These are phyloP conservation scores for Forsythia viridissima DNA, from an alignment of 257 asterid species.

Conservation along the genomic window DNA sequence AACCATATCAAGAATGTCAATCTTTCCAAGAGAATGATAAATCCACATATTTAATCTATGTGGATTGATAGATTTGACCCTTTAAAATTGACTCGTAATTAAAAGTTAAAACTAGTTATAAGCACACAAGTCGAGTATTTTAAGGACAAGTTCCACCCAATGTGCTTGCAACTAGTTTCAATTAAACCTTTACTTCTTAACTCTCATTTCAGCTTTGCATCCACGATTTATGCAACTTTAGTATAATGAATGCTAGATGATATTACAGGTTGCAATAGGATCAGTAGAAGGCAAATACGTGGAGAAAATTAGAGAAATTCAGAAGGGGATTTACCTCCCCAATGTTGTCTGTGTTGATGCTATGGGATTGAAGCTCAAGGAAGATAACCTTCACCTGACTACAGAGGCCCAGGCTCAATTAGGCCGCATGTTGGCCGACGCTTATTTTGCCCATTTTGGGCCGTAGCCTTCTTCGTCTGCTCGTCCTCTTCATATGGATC, in stretches of 20 bases:
- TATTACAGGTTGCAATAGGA: conserved; percentile 64
- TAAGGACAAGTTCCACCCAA: too few relatives aligned
- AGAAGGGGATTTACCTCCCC: conserved; percentile 51
- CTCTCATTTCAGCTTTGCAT: not conserved
- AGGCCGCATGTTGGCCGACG: conserved; percentile 58
- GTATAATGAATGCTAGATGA: too few relatives aligned
- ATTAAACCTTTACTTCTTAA: too few relatives aligned
- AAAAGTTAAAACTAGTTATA: too few relatives aligned
- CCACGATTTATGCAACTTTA: not conserved
- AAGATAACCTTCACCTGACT: conserved; percentile 69
- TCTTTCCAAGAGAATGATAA: too few relatives aligned
- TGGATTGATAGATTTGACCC: too few relatives aligned
- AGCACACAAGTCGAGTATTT: too few relatives aligned
- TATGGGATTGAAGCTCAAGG: conserved; percentile 59
- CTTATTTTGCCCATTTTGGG: conserved; percentile 46
- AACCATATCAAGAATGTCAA: too few relatives aligned
- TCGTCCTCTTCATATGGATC: too few relatives aligned
- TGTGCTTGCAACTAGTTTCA: too few relatives aligned
- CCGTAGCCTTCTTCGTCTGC: not conserved
- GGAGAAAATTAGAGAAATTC: conserved; percentile 63
- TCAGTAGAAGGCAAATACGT: conserved; percentile 52
- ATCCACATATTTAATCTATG: too few relatives aligned
- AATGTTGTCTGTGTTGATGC: conserved; percentile 73
- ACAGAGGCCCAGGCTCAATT: conserved; percentile 68
- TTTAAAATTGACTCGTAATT: too few relatives aligned